These are phyloP conservation scores for Trametopsis cervina DNA, from an alignment of 768 basidiomycete genomes.

Conservation along the genomic window DNA sequence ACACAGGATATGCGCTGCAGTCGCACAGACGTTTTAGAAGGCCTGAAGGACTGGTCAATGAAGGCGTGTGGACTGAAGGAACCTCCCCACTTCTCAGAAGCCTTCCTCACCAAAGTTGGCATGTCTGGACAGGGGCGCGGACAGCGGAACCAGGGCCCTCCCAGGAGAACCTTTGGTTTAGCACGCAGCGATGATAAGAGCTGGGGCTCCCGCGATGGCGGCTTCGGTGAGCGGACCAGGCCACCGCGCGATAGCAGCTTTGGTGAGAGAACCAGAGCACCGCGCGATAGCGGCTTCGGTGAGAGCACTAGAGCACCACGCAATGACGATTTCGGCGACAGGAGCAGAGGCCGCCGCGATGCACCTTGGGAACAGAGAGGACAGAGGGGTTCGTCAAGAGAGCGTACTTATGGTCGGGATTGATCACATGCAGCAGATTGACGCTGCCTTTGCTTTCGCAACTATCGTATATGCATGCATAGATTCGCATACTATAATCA, in stretches of 20 bases:
- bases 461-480: no score
- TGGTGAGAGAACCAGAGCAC: not conserved
- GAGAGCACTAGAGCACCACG: not conserved
- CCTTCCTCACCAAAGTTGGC: conserved; percentile 40
- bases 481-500: not conserved
- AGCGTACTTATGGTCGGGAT: no score
- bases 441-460: not conserved
- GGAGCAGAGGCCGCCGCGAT: not conserved
- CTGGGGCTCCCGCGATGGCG: no score
- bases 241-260: no score
- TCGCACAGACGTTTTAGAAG: conserved; percentile 41
- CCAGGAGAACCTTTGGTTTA: not conserved
- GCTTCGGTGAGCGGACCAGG: no score
- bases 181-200: no score
- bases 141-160: not conserved
- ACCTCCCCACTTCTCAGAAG: conserved; percentile 44
- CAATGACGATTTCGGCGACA: not conserved
- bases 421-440: no score
- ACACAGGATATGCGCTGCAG: conserved; percentile 38
- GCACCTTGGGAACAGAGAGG: no score
- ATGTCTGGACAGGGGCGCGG: not conserved
- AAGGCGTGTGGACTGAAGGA: conserved; percentile 44
- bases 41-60: conserved; percentile 55
- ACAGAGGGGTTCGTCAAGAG: no score
- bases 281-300: not conserved